Conservation (phyloP, 1,284 basidiomycete species). For the Sporisorium exsertum region DNA sequence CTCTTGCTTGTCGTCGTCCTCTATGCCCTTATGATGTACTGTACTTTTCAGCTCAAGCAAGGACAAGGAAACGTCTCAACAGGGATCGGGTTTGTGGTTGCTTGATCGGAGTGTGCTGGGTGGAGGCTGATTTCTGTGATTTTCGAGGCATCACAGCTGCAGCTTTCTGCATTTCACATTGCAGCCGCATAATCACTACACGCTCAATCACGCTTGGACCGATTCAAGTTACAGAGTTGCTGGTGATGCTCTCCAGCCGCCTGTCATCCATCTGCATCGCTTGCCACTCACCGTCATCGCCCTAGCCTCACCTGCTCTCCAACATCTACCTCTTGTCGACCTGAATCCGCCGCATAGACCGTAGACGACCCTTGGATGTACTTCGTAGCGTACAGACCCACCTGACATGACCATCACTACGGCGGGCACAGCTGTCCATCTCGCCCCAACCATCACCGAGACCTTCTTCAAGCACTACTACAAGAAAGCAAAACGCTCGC, state of each 20-base stretch:
- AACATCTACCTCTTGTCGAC: background rate
- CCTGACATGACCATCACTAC: slow-evolving; percentile 62
- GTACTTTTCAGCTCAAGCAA: background rate
- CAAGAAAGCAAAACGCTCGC: slow-evolving; percentile 49
- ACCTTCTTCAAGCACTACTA: slow-evolving; percentile 65
- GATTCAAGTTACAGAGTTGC: background rate
- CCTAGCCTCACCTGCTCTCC: too few relatives aligned
- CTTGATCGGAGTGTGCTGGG: too few relatives aligned
- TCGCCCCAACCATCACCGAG: slow-evolving; percentile 63
- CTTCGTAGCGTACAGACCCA: background rate
- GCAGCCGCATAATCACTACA: background rate
- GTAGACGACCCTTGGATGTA: background rate
- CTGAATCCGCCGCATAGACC: background rate
- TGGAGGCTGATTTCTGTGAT: background rate
- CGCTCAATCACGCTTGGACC: background rate
- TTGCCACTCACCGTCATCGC: background rate
- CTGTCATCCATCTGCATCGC: background rate
- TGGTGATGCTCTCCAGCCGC: background rate
- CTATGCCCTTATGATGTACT: background rate
- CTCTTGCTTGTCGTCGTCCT: background rate
- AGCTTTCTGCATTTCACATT: background rate
- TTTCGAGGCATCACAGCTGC: background rate
- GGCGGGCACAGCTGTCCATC: slow-evolving; percentile 50
- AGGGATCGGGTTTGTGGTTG: background rate
- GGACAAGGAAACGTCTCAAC: too few relatives aligned